phyloP scores from a whole-genome alignment of 345 rosid genomes.

The Melaleuca alternifolia region DNA sequence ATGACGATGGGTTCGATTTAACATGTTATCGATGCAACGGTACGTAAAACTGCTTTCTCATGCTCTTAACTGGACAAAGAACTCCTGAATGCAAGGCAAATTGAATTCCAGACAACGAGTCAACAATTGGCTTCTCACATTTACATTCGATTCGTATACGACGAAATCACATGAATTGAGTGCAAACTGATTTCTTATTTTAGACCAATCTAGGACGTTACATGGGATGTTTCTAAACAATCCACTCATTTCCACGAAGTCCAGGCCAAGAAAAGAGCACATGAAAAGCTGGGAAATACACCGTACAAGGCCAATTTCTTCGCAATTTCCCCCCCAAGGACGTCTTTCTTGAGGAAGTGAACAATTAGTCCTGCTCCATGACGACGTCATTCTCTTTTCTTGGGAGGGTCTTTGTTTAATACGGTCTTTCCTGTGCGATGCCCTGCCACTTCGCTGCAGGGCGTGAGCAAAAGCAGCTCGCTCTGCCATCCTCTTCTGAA shows the following conservation, averaged over 20 bases:
- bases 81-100: not conserved
- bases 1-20: too few relatives aligned
- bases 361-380: not conserved
- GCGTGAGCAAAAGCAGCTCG: not conserved
- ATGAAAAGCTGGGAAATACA: not conserved
- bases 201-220: not conserved
- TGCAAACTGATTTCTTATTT: not conserved
- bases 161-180: not conserved
- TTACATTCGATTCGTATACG: not conserved
- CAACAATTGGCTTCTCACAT: not conserved
- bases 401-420: not conserved
- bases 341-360: not conserved
- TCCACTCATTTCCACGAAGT: not conserved
- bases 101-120: accelerated
- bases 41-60: not conserved
- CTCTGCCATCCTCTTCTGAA: not conserved
- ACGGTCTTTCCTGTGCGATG: not conserved
- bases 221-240: not conserved
- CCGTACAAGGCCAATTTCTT: not conserved
- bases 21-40: not conserved
- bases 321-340: not conserved
- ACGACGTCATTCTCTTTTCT: not conserved
- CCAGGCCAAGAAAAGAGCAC: not conserved
- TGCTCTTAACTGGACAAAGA: accelerated
- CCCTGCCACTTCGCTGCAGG: not conserved